Conservation (phyloP, 1,284 basidiomycete genomes). For the Trichosporon coremiiforme region DNA sequence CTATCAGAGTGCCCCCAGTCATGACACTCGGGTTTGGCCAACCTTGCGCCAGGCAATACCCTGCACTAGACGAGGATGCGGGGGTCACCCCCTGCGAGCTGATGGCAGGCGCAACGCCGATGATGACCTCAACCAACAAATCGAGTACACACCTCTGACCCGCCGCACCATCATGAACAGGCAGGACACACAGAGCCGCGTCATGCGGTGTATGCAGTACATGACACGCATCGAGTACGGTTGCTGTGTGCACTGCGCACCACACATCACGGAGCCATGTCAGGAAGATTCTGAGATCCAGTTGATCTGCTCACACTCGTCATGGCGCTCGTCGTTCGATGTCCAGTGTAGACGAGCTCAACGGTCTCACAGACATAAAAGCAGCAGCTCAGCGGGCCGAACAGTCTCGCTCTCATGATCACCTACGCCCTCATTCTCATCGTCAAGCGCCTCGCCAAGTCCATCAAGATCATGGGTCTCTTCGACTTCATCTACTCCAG, state of each 20-base stretch:
- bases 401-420: not conserved
- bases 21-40: no score
- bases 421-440: not conserved
- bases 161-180: no score
- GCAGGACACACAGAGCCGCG: no score
- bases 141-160: no score
- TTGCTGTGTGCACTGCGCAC: not conserved
- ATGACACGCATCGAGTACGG: not conserved
- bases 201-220: not conserved
- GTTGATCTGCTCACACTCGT: not conserved
- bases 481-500: constrained; percentile 17
- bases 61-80: no score
- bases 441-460: not conserved
- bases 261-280: not conserved
- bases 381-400: not conserved
- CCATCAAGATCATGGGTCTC: constrained; percentile 20
- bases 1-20: no score
- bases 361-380: not conserved
- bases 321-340: not conserved
- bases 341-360: not conserved
- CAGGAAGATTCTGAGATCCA: not conserved
- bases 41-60: no score
- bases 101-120: no score
- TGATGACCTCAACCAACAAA: no score
- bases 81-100: no score